phyloP scores from a whole-genome alignment of 805 yeast species.

The Ogataea neopini region DNA sequence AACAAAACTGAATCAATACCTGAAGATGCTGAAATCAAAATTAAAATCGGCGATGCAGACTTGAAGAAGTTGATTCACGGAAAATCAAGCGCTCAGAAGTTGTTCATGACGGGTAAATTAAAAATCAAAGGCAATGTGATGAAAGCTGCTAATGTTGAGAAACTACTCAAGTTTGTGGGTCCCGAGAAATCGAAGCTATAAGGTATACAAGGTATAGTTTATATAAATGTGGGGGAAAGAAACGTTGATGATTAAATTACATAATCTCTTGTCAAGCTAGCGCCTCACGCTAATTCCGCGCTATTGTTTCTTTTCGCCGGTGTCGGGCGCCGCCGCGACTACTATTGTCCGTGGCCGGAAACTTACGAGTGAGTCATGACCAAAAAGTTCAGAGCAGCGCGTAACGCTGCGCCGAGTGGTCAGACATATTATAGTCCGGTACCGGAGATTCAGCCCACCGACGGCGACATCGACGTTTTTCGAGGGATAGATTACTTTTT shows the following conservation, averaged over 20 bases:
- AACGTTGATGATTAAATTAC: background rate
- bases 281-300: background rate
- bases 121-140: conserved; percentile 88
- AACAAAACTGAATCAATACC: conserved; percentile 28
- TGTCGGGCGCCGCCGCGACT: conserved; percentile 6
- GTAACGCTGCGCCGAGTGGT: background rate
- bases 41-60: conserved; percentile 65
- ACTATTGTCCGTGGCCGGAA: background rate
- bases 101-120: conserved; percentile 81
- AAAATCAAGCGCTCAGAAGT: conserved; percentile 80
- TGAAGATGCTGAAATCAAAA: conserved; percentile 61
- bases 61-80: conserved; percentile 72
- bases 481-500: no score
- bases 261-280: background rate
- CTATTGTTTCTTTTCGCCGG: conserved; percentile 9
- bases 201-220: background rate
- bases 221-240: background rate
- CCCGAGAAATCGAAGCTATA: conserved; percentile 48
- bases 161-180: conserved; percentile 56
- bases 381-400: background rate
- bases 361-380: background rate
- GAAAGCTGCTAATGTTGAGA: conserved; percentile 81
- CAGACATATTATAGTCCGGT: background rate
- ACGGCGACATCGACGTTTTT: no score
- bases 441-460: background rate